These are phyloP conservation scores for Phytophthora idaei DNA, from an alignment of 352 stramenopile species.

Conservation along the genomic window DNA sequence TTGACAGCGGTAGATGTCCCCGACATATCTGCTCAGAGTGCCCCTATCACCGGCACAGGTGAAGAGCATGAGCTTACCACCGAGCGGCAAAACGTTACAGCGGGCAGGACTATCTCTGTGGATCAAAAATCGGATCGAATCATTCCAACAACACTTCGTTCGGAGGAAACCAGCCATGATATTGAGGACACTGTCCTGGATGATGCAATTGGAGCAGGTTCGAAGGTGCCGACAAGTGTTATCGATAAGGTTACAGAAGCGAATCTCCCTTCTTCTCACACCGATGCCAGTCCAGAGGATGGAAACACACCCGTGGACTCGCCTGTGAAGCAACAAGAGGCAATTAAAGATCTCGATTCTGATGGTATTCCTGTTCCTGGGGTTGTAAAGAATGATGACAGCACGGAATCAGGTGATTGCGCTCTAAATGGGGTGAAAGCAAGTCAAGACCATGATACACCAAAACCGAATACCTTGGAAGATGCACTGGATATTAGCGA, in stretches of 20 bases:
- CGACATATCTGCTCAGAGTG: neutral
- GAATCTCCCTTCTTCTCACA: neutral
- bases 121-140: neutral
- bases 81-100: neutral
- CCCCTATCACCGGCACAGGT: neutral
- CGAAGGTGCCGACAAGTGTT: neutral
- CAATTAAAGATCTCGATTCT: neutral
- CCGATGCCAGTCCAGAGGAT: neutral
- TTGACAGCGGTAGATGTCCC: neutral
- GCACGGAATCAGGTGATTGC: neutral
- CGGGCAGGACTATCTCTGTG: neutral
- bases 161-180: neutral
- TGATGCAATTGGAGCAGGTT: constrained; percentile 2
- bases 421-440: neutral
- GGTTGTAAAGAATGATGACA: neutral
- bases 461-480: neutral
- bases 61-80: neutral
- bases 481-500: neutral
- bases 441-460: neutral
- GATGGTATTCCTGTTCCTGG: neutral
- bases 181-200: neutral
- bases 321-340: neutral
- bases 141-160: neutral
- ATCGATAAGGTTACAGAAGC: constrained; percentile 5
- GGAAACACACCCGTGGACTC: neutral